These are phyloP conservation scores for Scleroderma bovista DNA, from an alignment of 768 basidiomycete genomes.

Conservation along the genomic window DNA sequence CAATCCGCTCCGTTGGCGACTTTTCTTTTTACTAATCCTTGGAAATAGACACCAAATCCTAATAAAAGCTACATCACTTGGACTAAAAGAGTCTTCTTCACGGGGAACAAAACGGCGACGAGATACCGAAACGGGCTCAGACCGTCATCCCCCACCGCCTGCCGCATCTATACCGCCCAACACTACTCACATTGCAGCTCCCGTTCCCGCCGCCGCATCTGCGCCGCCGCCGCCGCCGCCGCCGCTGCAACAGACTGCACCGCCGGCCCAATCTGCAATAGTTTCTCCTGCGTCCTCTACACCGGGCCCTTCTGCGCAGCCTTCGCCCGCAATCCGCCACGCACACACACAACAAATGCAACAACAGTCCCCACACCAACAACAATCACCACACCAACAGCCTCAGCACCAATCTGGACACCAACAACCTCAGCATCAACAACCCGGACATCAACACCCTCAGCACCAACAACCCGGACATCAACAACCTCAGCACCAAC, in stretches of 20 bases:
- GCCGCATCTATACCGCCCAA: slow-evolving; percentile 15
- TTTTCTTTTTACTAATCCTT: not conserved
- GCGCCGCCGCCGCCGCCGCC: slow-evolving; percentile 29
- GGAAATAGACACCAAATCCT: slow-evolving; percentile 68
- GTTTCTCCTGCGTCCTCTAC: slow-evolving; percentile 31
- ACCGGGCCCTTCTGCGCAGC: slow-evolving; percentile 26
- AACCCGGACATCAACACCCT: slow-evolving; percentile 22
- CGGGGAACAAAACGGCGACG: slow-evolving; percentile 58
- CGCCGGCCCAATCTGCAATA: slow-evolving; percentile 22
- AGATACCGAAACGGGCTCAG: slow-evolving; percentile 34
- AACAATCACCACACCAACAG: slow-evolving; percentile 4
- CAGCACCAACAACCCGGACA: slow-evolving; percentile 40
- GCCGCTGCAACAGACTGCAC: slow-evolving; percentile 24
- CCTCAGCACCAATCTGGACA: slow-evolving; percentile 1
- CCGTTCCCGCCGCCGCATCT: slow-evolving; percentile 24
- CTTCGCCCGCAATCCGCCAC: slow-evolving; percentile 31
- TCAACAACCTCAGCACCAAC: slow-evolving; percentile 15
- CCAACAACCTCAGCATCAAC: slow-evolving; percentile 15
- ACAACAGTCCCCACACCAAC: not conserved
- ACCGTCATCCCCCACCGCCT: slow-evolving; percentile 19
- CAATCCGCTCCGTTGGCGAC: slow-evolving; percentile 9
- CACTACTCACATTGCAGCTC: slow-evolving; percentile 13
- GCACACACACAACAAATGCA: slow-evolving; percentile 26
- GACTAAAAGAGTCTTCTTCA: slow-evolving; percentile 70
- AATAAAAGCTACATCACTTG: slow-evolving; percentile 73